Evolutionary conservation across 2,329 filamentous ascomycete genomes (phyloP).

Genomic region (Hyphodiscus sp.): DNA sequence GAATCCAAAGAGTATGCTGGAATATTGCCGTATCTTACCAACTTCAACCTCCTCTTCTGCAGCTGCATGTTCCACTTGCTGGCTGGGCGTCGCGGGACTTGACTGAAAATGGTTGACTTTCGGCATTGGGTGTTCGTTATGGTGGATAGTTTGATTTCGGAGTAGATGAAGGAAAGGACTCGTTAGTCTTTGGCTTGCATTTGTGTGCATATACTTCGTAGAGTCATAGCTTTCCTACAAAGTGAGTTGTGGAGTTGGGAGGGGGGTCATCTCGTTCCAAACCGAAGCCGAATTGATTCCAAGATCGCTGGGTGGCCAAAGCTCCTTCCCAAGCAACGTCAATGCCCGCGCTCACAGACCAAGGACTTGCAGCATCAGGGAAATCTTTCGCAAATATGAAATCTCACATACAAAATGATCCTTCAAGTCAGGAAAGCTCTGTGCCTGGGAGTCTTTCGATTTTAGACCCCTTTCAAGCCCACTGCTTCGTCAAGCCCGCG

Average conservation of each 20-base stretch:
- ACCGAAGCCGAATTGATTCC: not conserved
- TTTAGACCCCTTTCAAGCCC: slow-evolving; percentile 42
- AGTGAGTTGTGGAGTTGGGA: too few relatives aligned
- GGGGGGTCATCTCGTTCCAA: not conserved
- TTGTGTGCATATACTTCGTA: too few relatives aligned
- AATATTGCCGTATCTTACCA: not conserved
- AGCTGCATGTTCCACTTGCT: not conserved
- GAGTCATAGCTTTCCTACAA: too few relatives aligned
- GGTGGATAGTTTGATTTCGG: not conserved
- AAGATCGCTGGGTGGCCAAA: not conserved
- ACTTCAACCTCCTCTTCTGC: not conserved
- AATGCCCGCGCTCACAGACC: too few relatives aligned
- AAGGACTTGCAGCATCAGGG: not conserved
- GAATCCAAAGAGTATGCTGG: not conserved
- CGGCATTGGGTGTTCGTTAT: not conserved
- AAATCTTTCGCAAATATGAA: slow-evolving; percentile 5
- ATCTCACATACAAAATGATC: not conserved
- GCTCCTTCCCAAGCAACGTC: not conserved
- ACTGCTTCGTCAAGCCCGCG: slow-evolving; percentile 58
- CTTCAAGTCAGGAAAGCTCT: not conserved
- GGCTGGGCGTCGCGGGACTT: too few relatives aligned
- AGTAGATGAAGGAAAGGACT: too few relatives aligned
- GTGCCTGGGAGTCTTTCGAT: slow-evolving; percentile 12
- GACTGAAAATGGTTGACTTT: not conserved
- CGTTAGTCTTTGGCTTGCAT: too few relatives aligned